Evolutionary conservation across 441 rosid species (phyloP), one percentile per base, ranked within the genome.

Genomic region (Populus trichocarpa): DNA sequence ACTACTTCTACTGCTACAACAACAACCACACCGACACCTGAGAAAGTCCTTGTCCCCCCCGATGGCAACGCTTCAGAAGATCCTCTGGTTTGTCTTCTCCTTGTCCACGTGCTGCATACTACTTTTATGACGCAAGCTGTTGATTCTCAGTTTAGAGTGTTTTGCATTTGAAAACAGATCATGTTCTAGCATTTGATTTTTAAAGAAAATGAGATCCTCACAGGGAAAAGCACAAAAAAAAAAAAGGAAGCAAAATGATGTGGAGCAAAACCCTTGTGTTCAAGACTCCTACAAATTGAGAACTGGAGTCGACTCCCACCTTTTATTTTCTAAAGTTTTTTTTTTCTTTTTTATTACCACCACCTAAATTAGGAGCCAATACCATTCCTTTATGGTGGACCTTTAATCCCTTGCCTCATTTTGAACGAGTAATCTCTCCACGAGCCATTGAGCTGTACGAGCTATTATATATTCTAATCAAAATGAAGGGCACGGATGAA

Each of bases 41-140:
- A 72, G 73, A 32, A 70, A 22, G 79, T 84, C 57, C 57, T 46
- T 46, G 57, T 4, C 20, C 57, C 57, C 20, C 18, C 2, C 57
- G 57, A 46, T 46, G 57, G 57, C 20, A 46, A 46, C 20, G 6
- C 6, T 79, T 80, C 90, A 18, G 86, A 85, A 79, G 88, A 89
- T 82, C 61, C 83, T 75, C 86, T 88, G 97, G 95, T 96, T 83
- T 74, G 84, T 82, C 63, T 76, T 50, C 16, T 28, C 70, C 20
- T 14, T 13, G 57, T 46, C 57, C 20, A 46, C 70, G 26, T 64
- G 67, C 67, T 64, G 28, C 25, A 9, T 64, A 26, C 14, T 64
- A 23, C 14, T n/a, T 64, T 1, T 10, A 16, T 68, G 40, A 33
- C n/a, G 1, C 28, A 26, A 3, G 25, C 26, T 64, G 12, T 26